Evolutionary conservation across 306 rosid species (phyloP).

Genomic region (Luffa aegyptiaca): DNA sequence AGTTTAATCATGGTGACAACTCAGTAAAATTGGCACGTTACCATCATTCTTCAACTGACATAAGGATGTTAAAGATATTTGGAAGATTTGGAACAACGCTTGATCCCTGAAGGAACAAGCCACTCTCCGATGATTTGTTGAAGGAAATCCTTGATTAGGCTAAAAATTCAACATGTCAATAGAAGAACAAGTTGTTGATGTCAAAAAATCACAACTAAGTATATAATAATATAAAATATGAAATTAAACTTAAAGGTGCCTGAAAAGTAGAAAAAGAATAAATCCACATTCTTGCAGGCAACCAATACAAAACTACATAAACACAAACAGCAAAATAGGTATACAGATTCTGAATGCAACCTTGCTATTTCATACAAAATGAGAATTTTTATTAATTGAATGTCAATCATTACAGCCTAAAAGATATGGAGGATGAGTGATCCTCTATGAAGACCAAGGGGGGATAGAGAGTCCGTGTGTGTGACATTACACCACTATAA

Average conservation of each 20-base stretch:
- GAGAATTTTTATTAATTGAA: conserved; percentile 3
- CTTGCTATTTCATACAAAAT: conserved; percentile 1
- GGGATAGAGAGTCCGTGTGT: background rate
- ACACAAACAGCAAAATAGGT: conserved; percentile 1
- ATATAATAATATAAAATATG: background rate
- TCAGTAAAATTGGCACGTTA: conserved; percentile 16
- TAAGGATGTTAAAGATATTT: conserved; percentile 87
- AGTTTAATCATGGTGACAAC: background rate
- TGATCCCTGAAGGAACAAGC: conserved; percentile 96
- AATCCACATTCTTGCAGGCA: background rate
- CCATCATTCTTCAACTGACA: conserved; percentile 84
- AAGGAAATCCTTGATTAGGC: conserved; percentile 84
- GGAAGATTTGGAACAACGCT: conserved; percentile 80
- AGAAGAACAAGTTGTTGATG: background rate
- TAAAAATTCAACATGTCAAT: conserved; percentile 33
- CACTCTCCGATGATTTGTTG: conserved; percentile 95
- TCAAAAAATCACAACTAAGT: background rate
- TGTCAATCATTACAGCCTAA: conserved; percentile 11
- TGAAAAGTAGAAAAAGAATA: background rate
- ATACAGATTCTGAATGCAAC: conserved; percentile 5
- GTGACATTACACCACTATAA: background rate
- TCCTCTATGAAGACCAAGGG: background rate
- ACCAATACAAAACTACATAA: background rate
- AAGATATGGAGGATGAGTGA: background rate
- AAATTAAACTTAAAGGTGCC: background rate